Evolutionary conservation across 176 grass and related monocot species (phyloP), one percentile per base, ranked within the genome.

Genomic region (Panicum miliaceum): DNA sequence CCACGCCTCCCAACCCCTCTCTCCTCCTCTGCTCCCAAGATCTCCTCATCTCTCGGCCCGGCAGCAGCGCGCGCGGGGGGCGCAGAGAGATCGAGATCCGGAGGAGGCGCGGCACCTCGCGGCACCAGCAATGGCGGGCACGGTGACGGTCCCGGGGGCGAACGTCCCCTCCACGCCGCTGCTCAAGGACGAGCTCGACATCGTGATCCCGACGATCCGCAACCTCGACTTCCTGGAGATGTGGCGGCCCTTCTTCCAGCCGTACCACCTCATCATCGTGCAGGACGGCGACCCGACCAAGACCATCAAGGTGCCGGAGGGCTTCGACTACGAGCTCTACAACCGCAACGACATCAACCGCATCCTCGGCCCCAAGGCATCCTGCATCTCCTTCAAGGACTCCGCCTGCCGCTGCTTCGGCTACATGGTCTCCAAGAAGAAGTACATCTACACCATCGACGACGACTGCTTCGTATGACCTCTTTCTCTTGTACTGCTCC

Each of bases 301-400:
- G 87, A 88, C 64, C 47, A 92, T 97, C 89, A 83, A 82, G 14
- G 94, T 97, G 22, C 92, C 94, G 0, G 90, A 89, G 45, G 94
- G 94, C 27, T 94, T 97, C 86, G 95, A 97, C 84, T 97, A 93
- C 90, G 95, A 97, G 86, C 90, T 97, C 76, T 94, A 97, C 90
- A 94, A 97, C 90, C 88, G 95, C 70, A 97, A 97, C 82, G 95
- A 97, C 92, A 97, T 94, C 95, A 94, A 94, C 82, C 90, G 95
- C 70, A 97, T 97, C 82, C 92, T 97, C 75, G 95, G 95, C 32
- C 92, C 92, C 64, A 97, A 93, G 90, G 90, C 95, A 0, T 85
- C 90, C 37, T 94, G 92, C 84, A 94, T 97, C 92, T 94, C 92
- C 84, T 97, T 97, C 95, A 94, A 94, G 88, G 95, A 97, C 82